Evolutionary conservation across 768 basidiomycete species (phyloP).

Genomic region (Lentinula edodes): DNA sequence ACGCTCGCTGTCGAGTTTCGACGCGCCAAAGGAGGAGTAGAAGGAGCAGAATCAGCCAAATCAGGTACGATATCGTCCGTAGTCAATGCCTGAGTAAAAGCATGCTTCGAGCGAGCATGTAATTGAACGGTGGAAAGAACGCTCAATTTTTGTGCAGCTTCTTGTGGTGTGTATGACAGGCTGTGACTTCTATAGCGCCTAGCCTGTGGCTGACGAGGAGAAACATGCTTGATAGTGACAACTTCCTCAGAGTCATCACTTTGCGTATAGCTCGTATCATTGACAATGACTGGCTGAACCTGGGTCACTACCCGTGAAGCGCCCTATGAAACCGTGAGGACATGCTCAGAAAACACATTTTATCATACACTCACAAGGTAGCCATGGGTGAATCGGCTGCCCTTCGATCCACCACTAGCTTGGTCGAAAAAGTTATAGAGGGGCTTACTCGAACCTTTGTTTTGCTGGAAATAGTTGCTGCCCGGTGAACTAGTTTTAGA

Average conservation of each 20-base stretch:
- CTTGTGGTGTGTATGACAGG: constrained; percentile 42
- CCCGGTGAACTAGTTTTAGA: constrained; percentile 8
- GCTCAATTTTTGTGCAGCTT: constrained; percentile 39
- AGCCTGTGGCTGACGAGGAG: constrained; percentile 20
- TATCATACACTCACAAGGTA: constrained; percentile 46
- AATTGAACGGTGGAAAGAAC: constrained; percentile 61
- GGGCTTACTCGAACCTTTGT: constrained; percentile 15
- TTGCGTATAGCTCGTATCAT: constrained; percentile 42
- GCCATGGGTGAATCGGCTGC: constrained; percentile 63
- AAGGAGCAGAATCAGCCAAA: constrained; percentile 14
- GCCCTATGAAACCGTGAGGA: constrained; percentile 33
- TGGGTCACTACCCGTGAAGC: constrained; percentile 70
- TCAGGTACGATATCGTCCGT: constrained; percentile 13
- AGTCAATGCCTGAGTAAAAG: constrained; percentile 32
- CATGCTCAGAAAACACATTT: neutral
- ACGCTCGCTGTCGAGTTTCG: constrained; percentile 6
- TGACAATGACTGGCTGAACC: constrained; percentile 54
- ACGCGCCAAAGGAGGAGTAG: constrained; percentile 11
- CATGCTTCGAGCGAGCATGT: constrained; percentile 57
- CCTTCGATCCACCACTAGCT: constrained; percentile 70
- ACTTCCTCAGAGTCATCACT: constrained; percentile 57
- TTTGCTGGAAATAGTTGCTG: constrained; percentile 5
- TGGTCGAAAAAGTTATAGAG: constrained; percentile 27
- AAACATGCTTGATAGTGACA: constrained; percentile 15
- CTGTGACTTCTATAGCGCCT: constrained; percentile 55